Percentiles rank a stretch among this genome's conserved stretches.
These are phyloP conservation scores for Martiniozyma abietophila DNA, from an alignment of 805 yeast genomes.

Conservation along the genomic window DNA sequence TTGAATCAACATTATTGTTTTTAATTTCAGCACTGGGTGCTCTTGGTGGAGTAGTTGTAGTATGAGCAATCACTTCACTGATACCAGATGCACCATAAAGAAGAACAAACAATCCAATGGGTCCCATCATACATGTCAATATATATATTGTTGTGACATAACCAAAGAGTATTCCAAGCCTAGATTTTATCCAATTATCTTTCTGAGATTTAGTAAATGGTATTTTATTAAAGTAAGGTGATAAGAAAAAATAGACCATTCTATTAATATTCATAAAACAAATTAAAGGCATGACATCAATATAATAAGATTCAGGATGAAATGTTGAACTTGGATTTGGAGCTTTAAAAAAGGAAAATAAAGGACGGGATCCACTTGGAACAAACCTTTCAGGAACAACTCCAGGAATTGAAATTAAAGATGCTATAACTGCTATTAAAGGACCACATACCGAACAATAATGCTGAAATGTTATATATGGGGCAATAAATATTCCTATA, in stretches of 20 bases:
- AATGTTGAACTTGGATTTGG: not conserved
- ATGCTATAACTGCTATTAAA: conserved; percentile 31
- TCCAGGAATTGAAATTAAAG: conserved; percentile 32
- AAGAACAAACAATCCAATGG: conserved; percentile 4
- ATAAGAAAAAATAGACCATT: not conserved
- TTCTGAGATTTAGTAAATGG: conserved; percentile 3
- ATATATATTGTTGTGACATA: conserved; percentile 34
- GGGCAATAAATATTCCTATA: conserved; percentile 33
- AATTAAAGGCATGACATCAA: conserved; percentile 3
- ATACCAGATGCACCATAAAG: conserved; percentile 3
- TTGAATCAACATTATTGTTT: not conserved
- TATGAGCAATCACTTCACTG: conserved; percentile 2
- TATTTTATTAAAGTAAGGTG: conserved; percentile 4
- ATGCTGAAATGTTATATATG: conserved; percentile 34
- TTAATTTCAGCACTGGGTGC: no score
- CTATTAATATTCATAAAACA: conserved; percentile 1
- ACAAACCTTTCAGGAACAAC: conserved; percentile 1
- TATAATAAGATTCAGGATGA: conserved; percentile 1
- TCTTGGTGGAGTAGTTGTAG: conserved; percentile 3
- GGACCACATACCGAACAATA: conserved; percentile 39
- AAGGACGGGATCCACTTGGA: conserved; percentile 6
- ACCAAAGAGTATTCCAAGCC: conserved; percentile 36
- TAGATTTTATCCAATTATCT: conserved; percentile 39
- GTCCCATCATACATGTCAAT: conserved; percentile 6
- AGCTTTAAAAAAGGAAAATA: conserved; percentile 7